A percentile compares a stretch with the other conserved stretches of the same genome.
These are phyloP conservation scores for Oxyria digyna DNA, from an alignment of 148 eudicot species.

Conservation along the genomic window DNA sequence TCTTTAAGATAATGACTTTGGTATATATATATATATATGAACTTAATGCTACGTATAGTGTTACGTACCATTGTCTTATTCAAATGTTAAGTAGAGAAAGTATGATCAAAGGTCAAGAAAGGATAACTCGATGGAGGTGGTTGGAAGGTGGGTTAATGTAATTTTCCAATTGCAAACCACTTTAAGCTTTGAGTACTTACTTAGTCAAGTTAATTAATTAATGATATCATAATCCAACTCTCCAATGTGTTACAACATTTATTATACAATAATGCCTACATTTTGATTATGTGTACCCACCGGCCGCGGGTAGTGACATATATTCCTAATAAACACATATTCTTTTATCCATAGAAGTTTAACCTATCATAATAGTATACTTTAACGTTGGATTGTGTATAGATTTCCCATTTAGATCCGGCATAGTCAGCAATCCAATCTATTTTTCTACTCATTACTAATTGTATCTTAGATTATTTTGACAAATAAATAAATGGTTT, in stretches of 20 bases:
- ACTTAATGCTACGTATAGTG: not conserved
- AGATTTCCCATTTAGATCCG: no score
- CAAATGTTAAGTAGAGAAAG: not conserved
- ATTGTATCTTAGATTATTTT: no score
- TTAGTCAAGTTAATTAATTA: not conserved
- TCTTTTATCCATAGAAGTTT: no score
- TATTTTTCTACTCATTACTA: no score
- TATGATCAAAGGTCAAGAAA: constrained; percentile 4
- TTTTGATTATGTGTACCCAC: not conserved
- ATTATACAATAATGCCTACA: not conserved
- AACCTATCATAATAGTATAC: no score
- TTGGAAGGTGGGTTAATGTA: not conserved
- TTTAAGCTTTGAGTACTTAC: constrained; percentile 2
- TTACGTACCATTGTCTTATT: not conserved
- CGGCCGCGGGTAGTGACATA: not conserved
- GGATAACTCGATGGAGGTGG: constrained; percentile 2
- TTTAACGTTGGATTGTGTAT: no score
- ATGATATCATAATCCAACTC: not conserved
- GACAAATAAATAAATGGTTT: no score
- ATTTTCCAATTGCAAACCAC: not conserved
- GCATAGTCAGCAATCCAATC: no score
- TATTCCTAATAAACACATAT: no score
- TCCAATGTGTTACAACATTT: not conserved
- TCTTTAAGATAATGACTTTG: no score
- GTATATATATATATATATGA: no score